Evolutionary conservation across 345 rosid species (phyloP).

Genomic region (Hibiscus syriacus): DNA sequence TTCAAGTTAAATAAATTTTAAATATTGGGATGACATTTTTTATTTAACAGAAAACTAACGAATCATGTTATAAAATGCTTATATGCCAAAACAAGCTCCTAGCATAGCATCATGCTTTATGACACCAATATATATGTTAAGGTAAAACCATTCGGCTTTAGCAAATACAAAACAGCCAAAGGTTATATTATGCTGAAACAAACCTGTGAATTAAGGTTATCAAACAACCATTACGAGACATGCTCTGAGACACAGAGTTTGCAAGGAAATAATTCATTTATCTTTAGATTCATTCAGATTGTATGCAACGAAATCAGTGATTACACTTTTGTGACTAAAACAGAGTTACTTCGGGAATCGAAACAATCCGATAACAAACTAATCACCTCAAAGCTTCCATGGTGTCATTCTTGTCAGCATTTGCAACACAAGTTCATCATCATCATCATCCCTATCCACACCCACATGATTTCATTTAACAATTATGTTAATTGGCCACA

Average conservation of each 20-base stretch:
- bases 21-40: no score
- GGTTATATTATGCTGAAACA: not conserved
- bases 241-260: not conserved
- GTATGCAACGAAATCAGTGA: not conserved
- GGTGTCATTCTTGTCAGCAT: not conserved
- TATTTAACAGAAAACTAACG: no score
- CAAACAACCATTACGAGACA: not conserved
- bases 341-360: not conserved
- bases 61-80: no score
- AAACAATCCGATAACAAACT: no score
- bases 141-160: no score
- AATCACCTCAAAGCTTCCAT: conserved; percentile 12
- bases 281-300: conserved; percentile 6
- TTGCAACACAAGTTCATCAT: not conserved
- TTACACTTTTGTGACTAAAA: not conserved
- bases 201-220: not conserved
- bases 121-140: no score
- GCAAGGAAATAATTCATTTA: conserved; percentile 2
- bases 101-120: no score
- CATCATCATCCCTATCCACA: not conserved
- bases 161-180: not conserved
- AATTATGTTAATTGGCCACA: not conserved
- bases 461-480: not conserved
- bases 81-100: no score
- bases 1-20: no score